Percentiles rank a stretch among this genome's conserved stretches.
phyloP scores from a whole-genome alignment of 495 filamentous ascomycete species.

The Alectoria sarmentosa region DNA sequence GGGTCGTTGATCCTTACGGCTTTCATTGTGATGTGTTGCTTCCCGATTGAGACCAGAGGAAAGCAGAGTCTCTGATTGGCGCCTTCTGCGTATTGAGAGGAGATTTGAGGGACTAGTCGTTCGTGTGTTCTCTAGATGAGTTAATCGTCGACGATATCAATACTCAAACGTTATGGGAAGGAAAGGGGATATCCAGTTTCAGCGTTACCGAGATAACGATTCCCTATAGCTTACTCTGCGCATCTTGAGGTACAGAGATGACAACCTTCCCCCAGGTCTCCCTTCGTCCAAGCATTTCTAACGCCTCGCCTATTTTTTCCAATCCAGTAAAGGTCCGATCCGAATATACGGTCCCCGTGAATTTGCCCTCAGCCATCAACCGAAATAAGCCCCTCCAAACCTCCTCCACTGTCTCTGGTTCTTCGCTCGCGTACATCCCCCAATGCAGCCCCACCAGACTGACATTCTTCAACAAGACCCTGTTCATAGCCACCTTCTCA shows the following conservation, averaged over 20 bases:
- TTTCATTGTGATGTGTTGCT: constrained; percentile 43
- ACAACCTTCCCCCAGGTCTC: constrained; percentile 97
- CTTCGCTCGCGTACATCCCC: constrained; percentile 72
- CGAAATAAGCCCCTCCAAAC: constrained; percentile 81
- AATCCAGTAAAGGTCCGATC: constrained; percentile 78
- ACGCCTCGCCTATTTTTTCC: constrained; percentile 67
- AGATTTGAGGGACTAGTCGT: neutral
- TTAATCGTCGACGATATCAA: neutral
- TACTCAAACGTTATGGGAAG: neutral
- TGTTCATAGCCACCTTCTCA: constrained; percentile 87
- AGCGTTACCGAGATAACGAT: neutral
- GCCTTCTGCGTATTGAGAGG: neutral
- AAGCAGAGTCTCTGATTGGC: constrained; percentile 38
- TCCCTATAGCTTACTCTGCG: constrained; percentile 45
- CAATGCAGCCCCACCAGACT: constrained; percentile 85
- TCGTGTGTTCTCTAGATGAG: neutral
- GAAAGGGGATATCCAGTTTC: neutral
- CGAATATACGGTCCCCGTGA: constrained; percentile 71
- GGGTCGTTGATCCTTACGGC: constrained; percentile 45
- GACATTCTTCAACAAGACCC: constrained; percentile 91
- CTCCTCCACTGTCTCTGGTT: constrained; percentile 58
- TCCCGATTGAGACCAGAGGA: constrained; percentile 50
- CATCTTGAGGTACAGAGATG: constrained; percentile 71
- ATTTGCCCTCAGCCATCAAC: constrained; percentile 70
- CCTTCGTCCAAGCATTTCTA: constrained; percentile 67